A percentile compares a stretch with the other conserved stretches of the same genome.
Evolutionary conservation across 345 rosid species (phyloP).

Genomic region (Eucalyptus sideroxylon): DNA sequence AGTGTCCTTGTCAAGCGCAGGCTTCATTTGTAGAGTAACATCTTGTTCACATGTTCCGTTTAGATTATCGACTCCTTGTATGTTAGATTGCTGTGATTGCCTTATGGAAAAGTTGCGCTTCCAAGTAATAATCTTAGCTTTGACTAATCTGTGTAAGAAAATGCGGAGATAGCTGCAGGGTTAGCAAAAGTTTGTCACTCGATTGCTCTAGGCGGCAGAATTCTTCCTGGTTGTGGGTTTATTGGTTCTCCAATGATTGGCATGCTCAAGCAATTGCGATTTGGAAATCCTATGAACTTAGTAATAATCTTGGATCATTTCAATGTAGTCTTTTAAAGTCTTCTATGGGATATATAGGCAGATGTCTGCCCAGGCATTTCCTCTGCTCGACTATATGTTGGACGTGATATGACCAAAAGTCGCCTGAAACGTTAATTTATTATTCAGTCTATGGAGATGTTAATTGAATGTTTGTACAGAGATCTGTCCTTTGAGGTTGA

Average conservation of each 20-base stretch:
- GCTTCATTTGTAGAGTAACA: neutral
- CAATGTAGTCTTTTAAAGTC: neutral
- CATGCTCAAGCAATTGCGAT: neutral
- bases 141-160: neutral
- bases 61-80: neutral
- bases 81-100: neutral
- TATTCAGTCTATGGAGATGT: neutral
- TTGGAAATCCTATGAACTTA: neutral
- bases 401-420: neutral
- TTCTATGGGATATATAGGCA: neutral
- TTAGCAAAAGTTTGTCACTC: neutral
- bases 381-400: neutral
- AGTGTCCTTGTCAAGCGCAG: neutral
- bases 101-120: neutral
- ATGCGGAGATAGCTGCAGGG: neutral
- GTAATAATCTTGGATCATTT: neutral
- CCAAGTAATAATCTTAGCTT: neutral
- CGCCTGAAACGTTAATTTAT: neutral
- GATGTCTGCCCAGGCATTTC: neutral
- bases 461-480: neutral
- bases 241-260: neutral
- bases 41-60: neutral
- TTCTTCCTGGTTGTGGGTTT: neutral
- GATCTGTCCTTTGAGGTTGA: neutral
- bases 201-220: neutral